Evolutionary conservation across 169 alveolate species (phyloP).

Genomic region (Cryptosporidium tyzzeri): DNA sequence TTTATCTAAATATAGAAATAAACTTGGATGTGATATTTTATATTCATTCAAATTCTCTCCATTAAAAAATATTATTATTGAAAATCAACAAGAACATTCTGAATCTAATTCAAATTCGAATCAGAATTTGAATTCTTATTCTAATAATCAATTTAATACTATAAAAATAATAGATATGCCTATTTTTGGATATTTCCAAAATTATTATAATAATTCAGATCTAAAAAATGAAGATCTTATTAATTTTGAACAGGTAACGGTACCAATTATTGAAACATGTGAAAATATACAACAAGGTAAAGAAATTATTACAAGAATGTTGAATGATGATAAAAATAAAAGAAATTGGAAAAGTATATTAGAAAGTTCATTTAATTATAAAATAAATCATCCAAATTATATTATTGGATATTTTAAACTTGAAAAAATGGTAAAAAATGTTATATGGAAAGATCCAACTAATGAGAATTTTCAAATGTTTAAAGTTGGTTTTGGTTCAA

Average conservation of each 20-base stretch:
- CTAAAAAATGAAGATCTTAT: not conserved
- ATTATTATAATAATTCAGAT: not conserved
- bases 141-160: not conserved
- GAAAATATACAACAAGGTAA: constrained; percentile 6
- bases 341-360: constrained; percentile 43
- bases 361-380: constrained; percentile 31
- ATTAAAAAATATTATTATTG: not conserved
- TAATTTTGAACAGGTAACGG: constrained; percentile 14
- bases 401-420: constrained; percentile 19
- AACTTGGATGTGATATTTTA: constrained; percentile 73
- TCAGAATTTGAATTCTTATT: not conserved
- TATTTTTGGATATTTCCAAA: constrained; percentile 23
- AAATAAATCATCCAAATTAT: constrained; percentile 3
- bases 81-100: not conserved
- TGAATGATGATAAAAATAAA: constrained; percentile 4
- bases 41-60: constrained; percentile 42
- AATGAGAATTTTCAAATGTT: not conserved
- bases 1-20: constrained; percentile 82
- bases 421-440: not conserved
- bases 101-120: not conserved
- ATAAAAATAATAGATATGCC: not conserved
- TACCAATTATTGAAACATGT: constrained; percentile 42
- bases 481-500: constrained; percentile 54
- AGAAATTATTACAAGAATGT: constrained; percentile 15
- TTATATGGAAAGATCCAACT: constrained; percentile 1